Conservation (phyloP, 1,284 basidiomycete genomes). For the Pseudozyma tsukubaensis region DNA sequence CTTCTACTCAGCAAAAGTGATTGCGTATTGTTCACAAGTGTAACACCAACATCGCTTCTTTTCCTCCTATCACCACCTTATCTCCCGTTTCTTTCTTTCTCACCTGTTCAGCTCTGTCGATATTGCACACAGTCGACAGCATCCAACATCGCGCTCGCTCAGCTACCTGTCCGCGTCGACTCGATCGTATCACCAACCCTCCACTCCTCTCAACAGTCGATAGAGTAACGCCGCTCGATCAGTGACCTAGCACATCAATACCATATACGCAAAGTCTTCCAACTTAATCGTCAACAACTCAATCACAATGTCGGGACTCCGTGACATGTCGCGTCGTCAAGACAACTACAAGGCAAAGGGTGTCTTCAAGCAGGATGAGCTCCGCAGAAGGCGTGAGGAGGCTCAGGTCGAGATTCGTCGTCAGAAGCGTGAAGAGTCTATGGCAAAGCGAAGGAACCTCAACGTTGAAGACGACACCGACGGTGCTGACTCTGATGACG, state of each 20-base stretch:
- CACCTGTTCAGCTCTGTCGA: neutral
- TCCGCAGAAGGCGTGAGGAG: conserved; percentile 66
- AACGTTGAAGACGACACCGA: conserved; percentile 60
- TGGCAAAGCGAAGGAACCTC: conserved; percentile 68
- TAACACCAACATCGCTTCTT: neutral
- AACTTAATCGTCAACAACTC: neutral
- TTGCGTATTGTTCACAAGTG: neutral
- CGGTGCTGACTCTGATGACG: conserved; percentile 65
- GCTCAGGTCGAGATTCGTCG: conserved; percentile 68
- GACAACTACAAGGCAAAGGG: conserved; percentile 67
- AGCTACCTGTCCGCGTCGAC: too few relatives aligned
- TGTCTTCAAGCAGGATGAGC: conserved; percentile 68
- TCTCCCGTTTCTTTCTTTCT: neutral
- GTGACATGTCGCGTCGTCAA: conserved; percentile 64
- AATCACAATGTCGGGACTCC: conserved; percentile 55
- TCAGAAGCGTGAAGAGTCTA: conserved; percentile 68
- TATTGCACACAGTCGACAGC: too few relatives aligned
- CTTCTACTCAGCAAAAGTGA: conserved; percentile 5
- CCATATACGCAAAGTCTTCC: neutral
- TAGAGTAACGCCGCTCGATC: neutral
- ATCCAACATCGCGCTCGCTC: neutral
- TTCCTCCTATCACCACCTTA: neutral
- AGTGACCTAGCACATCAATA: neutral
- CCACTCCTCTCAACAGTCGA: neutral
- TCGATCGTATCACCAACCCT: neutral